Percentiles rank a stretch among this genome's conserved stretches.
These are phyloP conservation scores for Fomitopsis pulvina DNA, from an alignment of 768 basidiomycete species.

Conservation along the genomic window DNA sequence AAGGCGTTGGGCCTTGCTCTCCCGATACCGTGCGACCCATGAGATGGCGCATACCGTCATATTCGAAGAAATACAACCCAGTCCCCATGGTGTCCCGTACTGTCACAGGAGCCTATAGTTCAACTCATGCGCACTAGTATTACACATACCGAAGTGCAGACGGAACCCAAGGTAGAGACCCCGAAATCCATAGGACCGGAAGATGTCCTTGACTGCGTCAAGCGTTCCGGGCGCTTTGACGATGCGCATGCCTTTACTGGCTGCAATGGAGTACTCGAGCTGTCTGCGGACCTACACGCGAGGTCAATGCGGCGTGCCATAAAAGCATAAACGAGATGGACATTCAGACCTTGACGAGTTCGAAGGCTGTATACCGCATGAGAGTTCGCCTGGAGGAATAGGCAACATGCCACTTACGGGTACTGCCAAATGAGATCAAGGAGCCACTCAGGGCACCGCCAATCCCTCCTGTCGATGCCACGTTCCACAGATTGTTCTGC, in stretches of 20 bases:
- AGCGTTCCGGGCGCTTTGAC: slow-evolving; percentile 72
- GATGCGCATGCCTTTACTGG: slow-evolving; percentile 64
- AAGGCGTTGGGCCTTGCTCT: slow-evolving; percentile 75
- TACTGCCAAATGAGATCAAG: slow-evolving; percentile 82
- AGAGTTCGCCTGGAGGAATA: too few relatives aligned
- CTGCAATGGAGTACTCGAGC: slow-evolving; percentile 86
- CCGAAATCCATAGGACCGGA: slow-evolving; percentile 49
- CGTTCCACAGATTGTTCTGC: slow-evolving; percentile 56
- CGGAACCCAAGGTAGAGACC: slow-evolving; percentile 82
- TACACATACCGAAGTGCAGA: slow-evolving; percentile 69
- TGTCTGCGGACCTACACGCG: slow-evolving; percentile 72
- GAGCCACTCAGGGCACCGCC: slow-evolving; percentile 85
- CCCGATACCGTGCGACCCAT: slow-evolving; percentile 72
- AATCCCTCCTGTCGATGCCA: slow-evolving; percentile 70
- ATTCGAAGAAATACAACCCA: slow-evolving; percentile 88
- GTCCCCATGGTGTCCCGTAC: slow-evolving; percentile 89
- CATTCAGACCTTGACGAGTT: slow-evolving; percentile 88
- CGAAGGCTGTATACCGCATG: slow-evolving; percentile 54
- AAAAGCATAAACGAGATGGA: not conserved
- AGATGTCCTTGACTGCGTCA: slow-evolving; percentile 76
- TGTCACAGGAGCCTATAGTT: slow-evolving; percentile 23
- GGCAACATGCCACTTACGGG: slow-evolving; percentile 52
- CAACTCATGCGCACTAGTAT: not conserved
- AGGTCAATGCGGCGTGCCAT: not conserved
- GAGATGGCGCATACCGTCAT: slow-evolving; percentile 85